A percentile compares a stretch with the other conserved stretches of the same genome.
These are phyloP conservation scores for Lepidium sativum DNA, from an alignment of 345 rosid species.

Conservation along the genomic window DNA sequence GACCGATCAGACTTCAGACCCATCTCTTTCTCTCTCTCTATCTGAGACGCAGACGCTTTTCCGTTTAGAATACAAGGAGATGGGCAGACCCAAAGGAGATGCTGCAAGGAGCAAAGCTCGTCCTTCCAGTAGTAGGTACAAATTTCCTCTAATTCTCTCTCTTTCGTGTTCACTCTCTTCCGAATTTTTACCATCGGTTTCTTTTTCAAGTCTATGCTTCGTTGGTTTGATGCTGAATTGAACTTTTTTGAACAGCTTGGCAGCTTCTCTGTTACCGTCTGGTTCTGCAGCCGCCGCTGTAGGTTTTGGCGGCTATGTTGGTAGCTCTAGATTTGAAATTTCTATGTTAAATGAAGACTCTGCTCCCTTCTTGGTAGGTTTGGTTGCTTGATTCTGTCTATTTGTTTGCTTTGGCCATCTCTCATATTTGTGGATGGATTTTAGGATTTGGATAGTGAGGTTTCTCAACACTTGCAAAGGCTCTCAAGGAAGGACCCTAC, in stretches of 20 bases:
- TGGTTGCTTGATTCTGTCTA: neutral
- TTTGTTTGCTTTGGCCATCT: neutral
- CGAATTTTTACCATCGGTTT: neutral
- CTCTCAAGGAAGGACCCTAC: slow-evolving; percentile 82
- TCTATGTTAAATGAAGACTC: slow-evolving; percentile 44
- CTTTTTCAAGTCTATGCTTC: neutral
- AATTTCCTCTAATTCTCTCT: neutral
- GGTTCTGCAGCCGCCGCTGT: slow-evolving; percentile 47
- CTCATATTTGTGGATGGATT: slow-evolving; percentile 13
- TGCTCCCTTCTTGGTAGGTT: slow-evolving; percentile 34
- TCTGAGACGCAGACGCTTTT: neutral
- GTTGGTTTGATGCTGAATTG: neutral
- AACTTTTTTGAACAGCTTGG: slow-evolving; percentile 37
- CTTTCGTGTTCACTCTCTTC: neutral
- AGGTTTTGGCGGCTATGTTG: slow-evolving; percentile 89
- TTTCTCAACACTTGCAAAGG: slow-evolving; percentile 75
- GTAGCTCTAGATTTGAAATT: slow-evolving; percentile 67
- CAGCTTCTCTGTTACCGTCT: slow-evolving; percentile 69
- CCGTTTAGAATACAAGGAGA: slow-evolving; percentile 10
- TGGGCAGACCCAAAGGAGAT: slow-evolving; percentile 89
- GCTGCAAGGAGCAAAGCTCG: slow-evolving; percentile 71
- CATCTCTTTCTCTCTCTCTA: neutral
- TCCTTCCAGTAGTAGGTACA: slow-evolving; percentile 93
- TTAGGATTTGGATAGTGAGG: slow-evolving; percentile 80
- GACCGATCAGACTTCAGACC: slow-evolving; percentile 9